Evolutionary conservation across 768 basidiomycete genomes (phyloP), one percentile per base, ranked within the genome.

Genomic region (Mycena epipterygia): DNA sequence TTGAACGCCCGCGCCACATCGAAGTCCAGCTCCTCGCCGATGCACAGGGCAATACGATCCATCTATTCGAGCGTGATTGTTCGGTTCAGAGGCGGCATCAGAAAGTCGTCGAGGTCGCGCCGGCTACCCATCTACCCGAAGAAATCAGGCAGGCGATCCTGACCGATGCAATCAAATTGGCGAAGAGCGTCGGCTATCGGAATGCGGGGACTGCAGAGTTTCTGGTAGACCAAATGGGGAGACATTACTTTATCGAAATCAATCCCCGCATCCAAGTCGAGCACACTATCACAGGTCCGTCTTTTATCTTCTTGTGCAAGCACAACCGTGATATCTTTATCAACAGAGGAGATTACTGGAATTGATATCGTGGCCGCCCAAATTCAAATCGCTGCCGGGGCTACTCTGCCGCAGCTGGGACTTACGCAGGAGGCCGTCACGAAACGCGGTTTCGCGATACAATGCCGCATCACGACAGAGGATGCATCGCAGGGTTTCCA

Each of bases 201-300:
- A 98, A 98, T 81, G 98, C 98, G 59, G 97, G 98, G 73, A 99
- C 98, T 42, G 96, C 95, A 29, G 98, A 99, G 84, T 99, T 99
- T 87, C 86, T 99, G 81, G 96, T 99, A 71, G 98, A 99, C 82
- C 94, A 96, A 79, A 90, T 93, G 87, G 96, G 95, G 76, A 89
- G 96, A 75, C 96, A 98, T 82, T 99, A 99, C 84, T 99, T 99
- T 85, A 99, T 99, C 78, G 98, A 99, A 83, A 98, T 99, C 76
- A 98, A 98, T 82, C 96, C 98, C 33, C 96, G 98, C 84, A 98
- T 99, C 77, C 98, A 99, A 82, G 98, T 99, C 83, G 98, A 99
- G 80, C 98, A 99, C 83, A 99, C 98, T 65, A 98, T 99, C 80
- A 98, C 98, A 70, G 96, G 96, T 95, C 74, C 60, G 84, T 79